Evolutionary conservation across 352 stramenopile genomes (phyloP), one percentile per base, ranked within the genome.

Genomic region (Pythium aristosporum): DNA sequence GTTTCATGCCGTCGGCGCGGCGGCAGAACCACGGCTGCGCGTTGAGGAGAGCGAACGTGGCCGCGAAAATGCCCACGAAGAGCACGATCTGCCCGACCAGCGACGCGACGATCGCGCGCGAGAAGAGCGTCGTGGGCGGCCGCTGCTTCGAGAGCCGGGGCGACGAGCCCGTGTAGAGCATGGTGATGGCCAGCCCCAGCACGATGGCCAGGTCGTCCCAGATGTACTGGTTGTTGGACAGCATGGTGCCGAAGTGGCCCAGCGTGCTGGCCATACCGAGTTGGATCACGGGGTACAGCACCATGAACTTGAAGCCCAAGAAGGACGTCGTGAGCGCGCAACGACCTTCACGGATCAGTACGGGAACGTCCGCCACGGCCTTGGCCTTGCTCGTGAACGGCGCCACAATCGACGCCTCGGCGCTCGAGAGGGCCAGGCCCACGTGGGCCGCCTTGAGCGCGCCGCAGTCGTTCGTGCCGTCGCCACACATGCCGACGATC

Each of bases 331-430:
- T 74, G 12, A 97, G 67, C 15, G 88, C 80, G 68, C 88, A 96
- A 0, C 88, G 75, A 23, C 89, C 82, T 0, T 46, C 39, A 1
- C 12, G 12, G 13, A 46, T 46, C 13, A 46, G 13, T 2, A 21
- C 39, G 39, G 78, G 63, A 13, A 96, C 87, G 59, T 87, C 82
- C 41, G 64, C 68, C 39, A 97, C 89, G 9, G 59, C 71, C 56
- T 96, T 96, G 32, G 82, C 72, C 41, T 91, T 79, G 63, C 82
- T 96, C 6, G 88, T 97, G 61, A 98, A 98, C 13, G 89, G 88
- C 32, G 89, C 73, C 39, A 97, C 86, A 37, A 90, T 83, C 36
- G 82, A 94, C 1, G 88, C 91, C 58, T 97, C 89, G 1, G 88
- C 82, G 56, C 80, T 79, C 12, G 81, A 93, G 5, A 97, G 69